Evolutionary conservation across 164 flowering plant species (phyloP).

Genomic region (Protea cynaroides): DNA sequence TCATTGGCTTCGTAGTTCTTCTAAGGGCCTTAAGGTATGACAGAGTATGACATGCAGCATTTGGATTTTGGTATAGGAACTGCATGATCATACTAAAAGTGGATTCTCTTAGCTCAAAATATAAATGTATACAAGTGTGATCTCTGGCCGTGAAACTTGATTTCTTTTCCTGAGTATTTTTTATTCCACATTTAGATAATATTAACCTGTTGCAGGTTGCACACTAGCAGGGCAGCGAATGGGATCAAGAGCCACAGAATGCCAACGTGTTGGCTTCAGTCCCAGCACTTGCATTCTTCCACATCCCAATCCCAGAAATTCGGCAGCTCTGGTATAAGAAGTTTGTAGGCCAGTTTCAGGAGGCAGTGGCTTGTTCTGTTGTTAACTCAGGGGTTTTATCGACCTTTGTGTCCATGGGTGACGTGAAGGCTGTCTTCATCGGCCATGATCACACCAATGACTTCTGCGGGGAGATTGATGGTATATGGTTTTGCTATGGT

Average conservation of each 20-base stretch:
- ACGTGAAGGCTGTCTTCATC: conserved; percentile 75
- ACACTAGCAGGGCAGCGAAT: conserved; percentile 44
- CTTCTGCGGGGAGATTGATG: conserved; percentile 73
- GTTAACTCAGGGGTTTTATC: conserved; percentile 68
- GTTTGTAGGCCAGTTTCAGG: conserved; percentile 56
- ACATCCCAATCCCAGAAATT: conserved; percentile 90
- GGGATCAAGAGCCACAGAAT: conserved; percentile 8
- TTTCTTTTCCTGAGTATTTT: too few species aligned
- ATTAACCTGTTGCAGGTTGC: conserved; percentile 52
- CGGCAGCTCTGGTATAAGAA: conserved; percentile 38
- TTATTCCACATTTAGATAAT: conserved; percentile 24
- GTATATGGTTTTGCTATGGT: conserved; percentile 86
- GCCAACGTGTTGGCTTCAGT: conserved; percentile 2
- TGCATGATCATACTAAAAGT: neutral
- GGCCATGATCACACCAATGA: conserved; percentile 92
- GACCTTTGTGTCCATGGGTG: conserved; percentile 52
- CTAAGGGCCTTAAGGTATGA: conserved; percentile 41
- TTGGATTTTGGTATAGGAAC: neutral
- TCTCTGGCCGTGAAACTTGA: too few species aligned
- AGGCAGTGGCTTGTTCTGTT: conserved; percentile 64
- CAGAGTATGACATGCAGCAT: neutral
- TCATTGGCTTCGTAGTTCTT: conserved; percentile 53
- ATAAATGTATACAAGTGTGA: too few species aligned
- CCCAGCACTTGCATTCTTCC: conserved; percentile 71
- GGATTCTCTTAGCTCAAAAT: neutral